Evolutionary conservation across 257 asterid species (phyloP), one percentile per base, ranked within the genome.

Genomic region (Dorcoceras hygrometricum): DNA sequence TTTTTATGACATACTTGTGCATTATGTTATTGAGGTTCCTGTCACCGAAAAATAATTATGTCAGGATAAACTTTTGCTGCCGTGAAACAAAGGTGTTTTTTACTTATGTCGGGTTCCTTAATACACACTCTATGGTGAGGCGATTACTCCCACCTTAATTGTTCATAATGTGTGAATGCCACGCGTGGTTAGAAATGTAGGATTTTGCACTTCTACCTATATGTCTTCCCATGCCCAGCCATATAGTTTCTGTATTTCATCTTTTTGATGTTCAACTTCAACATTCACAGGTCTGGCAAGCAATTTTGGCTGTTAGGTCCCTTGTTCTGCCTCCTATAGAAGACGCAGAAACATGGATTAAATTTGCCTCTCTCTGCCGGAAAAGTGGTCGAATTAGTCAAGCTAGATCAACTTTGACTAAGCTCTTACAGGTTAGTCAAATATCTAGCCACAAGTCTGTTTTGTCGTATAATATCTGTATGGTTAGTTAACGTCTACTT

Each of bases 291-390:
- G 95, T 94, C 43, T 94, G 99, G 99, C 97, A 94, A 83, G 87
- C 67, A 73, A 79, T 94, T 77, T 80, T 94, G 77, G 67, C 75
- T 57, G 96, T 94, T 77, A 84, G 99, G 80, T 95, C 99, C 25
- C 96, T 94, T 73, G 96, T 94, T 62, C 86, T 94, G 68, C 99
- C 99, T 68, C 99, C 96, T 53, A 85, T 95, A 24, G 99, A 94
- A 80, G 99, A 94, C 76, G 85, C 89, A 8, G 99, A 90, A 80
- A 90, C 96, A 60, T 94, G 99, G 99, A 89, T 89, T 81, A 88
- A 94, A 75, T 94, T 94, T 81, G 96, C 96, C 48, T 90, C 95
- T 24, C 94, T 94, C 68, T 94, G 99, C 81, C 97, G 99, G 62
- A 87, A 86, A 82, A 90, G 87, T 85, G 96, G 97, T 81, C 84